Evolutionary conservation across 192 early-diverging fungal species (phyloP), one percentile per base, ranked within the genome.

Genomic region (Pecoramyces ruminantium): DNA sequence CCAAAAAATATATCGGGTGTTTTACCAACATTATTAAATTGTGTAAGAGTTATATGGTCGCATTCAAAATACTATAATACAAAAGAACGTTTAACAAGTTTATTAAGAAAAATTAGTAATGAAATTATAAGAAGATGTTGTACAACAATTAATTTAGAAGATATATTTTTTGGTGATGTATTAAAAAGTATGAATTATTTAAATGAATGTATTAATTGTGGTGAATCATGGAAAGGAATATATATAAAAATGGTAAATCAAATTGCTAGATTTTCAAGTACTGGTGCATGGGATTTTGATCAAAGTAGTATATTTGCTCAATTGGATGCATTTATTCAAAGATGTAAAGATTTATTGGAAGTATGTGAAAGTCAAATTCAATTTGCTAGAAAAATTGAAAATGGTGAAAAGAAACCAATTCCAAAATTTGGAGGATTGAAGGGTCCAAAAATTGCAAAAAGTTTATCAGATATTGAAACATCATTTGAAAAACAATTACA

Each of bases 331-430:
- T 92, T 91, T 83, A 88, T 92, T 15, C 88, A 90, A 79, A 81
- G 90, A 38, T 92, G 90, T 80, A 84, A 90, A 25, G 89, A 92
- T 79, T 81, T 92, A 30, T 29, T 83, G 29, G 83, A 84, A 79
- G 88, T 92, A 11, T 92, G 90, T 80, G 90, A 92, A 81, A 88
- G 90, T 17, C 90, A 92, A 83, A 88, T 92, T 83, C 90, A 92
- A 80, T 92, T 92, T 84, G 86, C 90, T 40, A 81, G 90, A 30
- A 92, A 92, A 79, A 79, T 90, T 18, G 83, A 83, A 30, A 88
- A 87, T 4, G 87, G 88, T 11, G 87, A 91, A 51, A 92, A 91
- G 81, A 83, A 85, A 16, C 87, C 89, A 16, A 88, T 92, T 82
- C 90, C 90, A 14, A 80, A 87, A 17, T 92, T 92, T 83, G 88